Evolutionary conservation across 305 asterid genomes (phyloP), one percentile per base, ranked within the genome.

Genomic region (Rubia peregrina): DNA sequence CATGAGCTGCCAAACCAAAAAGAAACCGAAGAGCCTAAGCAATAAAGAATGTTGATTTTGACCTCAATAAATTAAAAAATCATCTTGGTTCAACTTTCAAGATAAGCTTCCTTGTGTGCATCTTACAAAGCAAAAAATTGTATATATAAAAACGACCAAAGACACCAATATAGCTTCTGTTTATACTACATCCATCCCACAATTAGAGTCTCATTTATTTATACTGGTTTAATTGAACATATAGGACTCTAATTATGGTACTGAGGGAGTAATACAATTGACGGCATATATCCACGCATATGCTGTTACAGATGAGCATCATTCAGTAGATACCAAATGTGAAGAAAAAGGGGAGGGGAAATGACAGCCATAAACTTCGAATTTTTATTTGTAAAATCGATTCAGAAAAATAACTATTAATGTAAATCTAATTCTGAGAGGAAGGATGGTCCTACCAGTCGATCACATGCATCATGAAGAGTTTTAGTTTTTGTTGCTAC

Each of bases 401-500:
- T 68, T 36, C n/a, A 63, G 38, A 72, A 1, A 49, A 41, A 0
- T n/a, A 41, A 19, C 14, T 44, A 19, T 10, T 30, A 21, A 49
- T 21, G n/a, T 19, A 44, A 7, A 12, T 64, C 40, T 70, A 43
- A 55, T 40, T 57, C 43, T 17, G 59, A 70, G 70, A 63, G 63
- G 65, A 79, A 75, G 64, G 81, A 78, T 63, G 74, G 42, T 59
- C 78, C 56, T 82, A 89, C 99, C 99, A 94, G 84, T 82, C 98
- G 88, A 71, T 94, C 96, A 21, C 98, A 94, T 68, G 99, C 98
- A 86, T 89, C 99, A 85, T 94, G 99, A 81, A 94, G 87, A 70
- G 96, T 94, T 85, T 87, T 91, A 62, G 99, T 94, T 82, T 91
- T 94, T 49, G 90, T 94, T 75, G 99, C 98, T 65, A 94, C 99